Evolutionary conservation across 2,329 filamentous ascomycete species (phyloP), one percentile per base, ranked within the genome.

Genomic region (Ilyonectria robusta): DNA sequence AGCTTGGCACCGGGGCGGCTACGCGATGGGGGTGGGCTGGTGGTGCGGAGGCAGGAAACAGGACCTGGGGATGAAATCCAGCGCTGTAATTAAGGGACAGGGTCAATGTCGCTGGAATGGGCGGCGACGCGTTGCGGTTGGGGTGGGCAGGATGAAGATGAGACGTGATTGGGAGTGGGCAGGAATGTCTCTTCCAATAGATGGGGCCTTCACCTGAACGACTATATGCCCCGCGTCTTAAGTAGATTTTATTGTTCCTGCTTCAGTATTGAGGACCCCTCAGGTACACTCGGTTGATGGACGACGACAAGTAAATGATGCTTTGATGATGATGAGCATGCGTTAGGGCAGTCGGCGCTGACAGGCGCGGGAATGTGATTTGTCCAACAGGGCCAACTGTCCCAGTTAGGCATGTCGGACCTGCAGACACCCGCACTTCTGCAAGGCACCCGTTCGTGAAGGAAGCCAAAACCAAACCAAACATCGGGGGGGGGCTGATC

Each of bases 91-190:
- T 59, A 59, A 58, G 62, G 62, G 56, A 35, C 56, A 48, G 17
- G 21, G 42, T 59, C 50, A 65, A 65, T 56, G 59, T 48, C 29
- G 51, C n/a, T 59, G 62, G 62, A 44, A 65, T 59, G 62, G 19
- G 33, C 40, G 26, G 42, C 40, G 40, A 35, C 23, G 62, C 26
- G 47, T 54, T 62, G 29, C 15, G 10, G 13, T 26, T 37, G 50
- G 31, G 29, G 47, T 21, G 48, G 42, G 29, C n/a, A 53, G 29
- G 51, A 48, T 26, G 48, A 48, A 55, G 50, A 40, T 65, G 62
- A 59, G 62, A 65, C 62, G 56, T 31, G 21, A 48, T 26, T 44
- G 15, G 59, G 46, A 9, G 40, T n/a, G n/a, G 15, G 53, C 21
- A 35, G 55, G 50, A 57, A 59, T 57, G 55, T 23, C 42, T 50